Evolutionary conservation across 2,329 filamentous ascomycete genomes (phyloP), one percentile per base, ranked within the genome.

Genomic region (Fusarium dimerum): DNA sequence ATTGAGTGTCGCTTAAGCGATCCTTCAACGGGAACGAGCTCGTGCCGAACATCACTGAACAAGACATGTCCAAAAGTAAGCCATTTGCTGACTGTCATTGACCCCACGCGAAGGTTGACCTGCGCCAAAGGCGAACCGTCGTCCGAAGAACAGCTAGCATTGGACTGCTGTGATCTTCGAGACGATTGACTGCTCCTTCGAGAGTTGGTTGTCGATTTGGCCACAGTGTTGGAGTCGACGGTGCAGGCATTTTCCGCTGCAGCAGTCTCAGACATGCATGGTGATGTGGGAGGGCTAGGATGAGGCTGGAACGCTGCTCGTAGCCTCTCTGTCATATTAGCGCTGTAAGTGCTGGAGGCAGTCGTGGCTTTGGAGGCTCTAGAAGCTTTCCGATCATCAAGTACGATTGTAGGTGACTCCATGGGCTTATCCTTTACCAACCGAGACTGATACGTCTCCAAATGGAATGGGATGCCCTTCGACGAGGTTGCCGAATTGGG

Each of bases 31-130:
- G 73, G 78, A 1, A 79, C 73, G 18, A 92, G 78, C 59, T 90
- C 86, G 43, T 90, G 86, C 26, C 90, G 83, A 6, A 88, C 84
- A 11, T 90, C 89, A 61, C 88, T 92, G 73, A 94, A 92, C 5
- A 94, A 77, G 0, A 93, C 88, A 61, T 91, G 87, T 1, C 90
- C 90, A 67, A 93, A 93, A 0, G 88, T 90, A 20, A 94, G 81
- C 90, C 89, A 94, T 66, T 92, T 92, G 77, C 88, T 92, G 20
- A 92, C 90, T 54, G 90, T 92, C 77, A 94, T 85, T 2, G 89
- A 91, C 5, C 87, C 89, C 15, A 91, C 86, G 2, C 90, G 81
- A 18, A 94, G 79, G 64, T 92, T 91, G 55, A 91, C 87, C 67
- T 88, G 86, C 0, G 85, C 82, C 17, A 87, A 72, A 2, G 86